Evolutionary conservation across 345 rosid genomes (phyloP), one percentile per base, ranked within the genome.

Genomic region (Eutrema yunnanense): DNA sequence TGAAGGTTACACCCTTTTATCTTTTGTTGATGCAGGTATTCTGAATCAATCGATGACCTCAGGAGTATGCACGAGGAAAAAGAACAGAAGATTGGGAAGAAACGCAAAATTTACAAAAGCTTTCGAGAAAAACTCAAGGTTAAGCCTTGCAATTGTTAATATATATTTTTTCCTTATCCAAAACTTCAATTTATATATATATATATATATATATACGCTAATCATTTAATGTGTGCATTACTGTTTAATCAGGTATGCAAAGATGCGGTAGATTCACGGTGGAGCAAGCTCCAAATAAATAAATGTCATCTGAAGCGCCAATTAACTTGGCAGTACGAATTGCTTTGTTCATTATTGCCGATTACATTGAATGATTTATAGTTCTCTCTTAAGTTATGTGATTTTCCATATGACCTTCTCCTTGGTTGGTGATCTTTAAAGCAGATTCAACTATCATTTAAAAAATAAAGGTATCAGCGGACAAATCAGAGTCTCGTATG

Each of bases 1-100:
- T 58, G 12, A 58, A 58, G 38, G 57, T 58, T 40, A 37, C 19
- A 73, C 50, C 49, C 27, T 22, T 22, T 22, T 22, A n/a, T 19
- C 67, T 71, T 61, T 49, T 36, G 59, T 62, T 62, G 61, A 4
- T 67, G 72, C 86, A 90, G 98, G 79, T 85, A 57, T 65, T 80
- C 98, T 55, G 98, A 93, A 81, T 84, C 96, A 29, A 86, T 90
- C 22, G 96, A 90, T 75, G 94, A 93, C 62, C 83, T 93, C 29
- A 83, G 83, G 81, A 69, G 71, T 76, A 26, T 80, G 73, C 81
- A 83, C 65, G 82, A 84, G 60, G 71, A 87, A 72, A 87, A 79
- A 72, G 85, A 84, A 79, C 82, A 50, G 6, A 90, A 81, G 79
- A 88, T 90, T 77, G 67, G 71, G 41, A 84, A 77, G 58, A 89